These are phyloP conservation scores for Paecilomyces sp. DNA, from an alignment of 2,329 filamentous ascomycete species.

Conservation along the genomic window DNA sequence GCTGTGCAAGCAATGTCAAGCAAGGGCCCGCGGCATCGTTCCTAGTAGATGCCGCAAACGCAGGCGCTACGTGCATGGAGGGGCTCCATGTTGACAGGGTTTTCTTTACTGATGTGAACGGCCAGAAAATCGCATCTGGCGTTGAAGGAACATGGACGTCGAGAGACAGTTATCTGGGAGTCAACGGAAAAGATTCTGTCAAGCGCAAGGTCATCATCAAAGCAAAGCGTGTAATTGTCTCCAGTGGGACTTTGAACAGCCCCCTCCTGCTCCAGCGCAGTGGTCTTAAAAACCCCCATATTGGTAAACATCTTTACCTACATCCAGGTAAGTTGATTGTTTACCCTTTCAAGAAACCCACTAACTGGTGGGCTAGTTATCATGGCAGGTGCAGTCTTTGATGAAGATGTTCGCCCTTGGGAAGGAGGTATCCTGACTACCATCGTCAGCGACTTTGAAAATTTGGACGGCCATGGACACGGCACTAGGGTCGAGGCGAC, in stretches of 20 bases:
- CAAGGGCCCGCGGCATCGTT: conserved; percentile 70
- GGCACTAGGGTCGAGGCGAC: conserved; percentile 74
- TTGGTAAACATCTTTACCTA: conserved; percentile 73
- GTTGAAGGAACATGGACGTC: conserved; percentile 70
- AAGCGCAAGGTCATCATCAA: conserved; percentile 61
- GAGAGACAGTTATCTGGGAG: conserved; percentile 55
- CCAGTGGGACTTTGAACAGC: conserved; percentile 67
- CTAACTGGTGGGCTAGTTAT: conserved; percentile 23
- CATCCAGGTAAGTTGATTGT: conserved; percentile 59
- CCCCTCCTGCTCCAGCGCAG: conserved; percentile 71
- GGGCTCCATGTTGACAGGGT: conserved; percentile 68
- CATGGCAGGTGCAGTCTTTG: conserved; percentile 52
- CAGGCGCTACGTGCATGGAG: conserved; percentile 76
- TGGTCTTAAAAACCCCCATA: conserved; percentile 71
- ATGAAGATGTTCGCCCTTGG: conserved; percentile 64
- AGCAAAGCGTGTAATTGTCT: conserved; percentile 74
- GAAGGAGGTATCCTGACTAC: conserved; percentile 74
- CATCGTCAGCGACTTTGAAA: conserved; percentile 69
- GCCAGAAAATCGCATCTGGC: conserved; percentile 56
- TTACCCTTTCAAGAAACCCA: neutral
- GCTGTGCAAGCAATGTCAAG: conserved; percentile 62
- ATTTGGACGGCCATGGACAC: conserved; percentile 72
- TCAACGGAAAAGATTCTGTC: conserved; percentile 45
- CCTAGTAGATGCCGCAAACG: conserved; percentile 69
- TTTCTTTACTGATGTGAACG: conserved; percentile 53